Base-by-base conservation (phyloP, 345 rosid genomes). In the Linum lewisii region DNA sequence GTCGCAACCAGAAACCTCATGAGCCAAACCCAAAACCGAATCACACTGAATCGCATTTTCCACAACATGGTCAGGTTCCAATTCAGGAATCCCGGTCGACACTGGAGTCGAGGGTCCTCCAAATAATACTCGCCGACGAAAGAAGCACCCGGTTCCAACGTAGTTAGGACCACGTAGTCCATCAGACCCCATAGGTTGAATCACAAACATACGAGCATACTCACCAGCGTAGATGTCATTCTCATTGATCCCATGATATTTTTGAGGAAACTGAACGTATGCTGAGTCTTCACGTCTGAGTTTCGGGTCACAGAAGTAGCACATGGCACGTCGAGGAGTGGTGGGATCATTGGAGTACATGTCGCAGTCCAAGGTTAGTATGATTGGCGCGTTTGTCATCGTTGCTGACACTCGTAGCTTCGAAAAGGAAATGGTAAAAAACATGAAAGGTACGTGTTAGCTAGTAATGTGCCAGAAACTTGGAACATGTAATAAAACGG, bases 291-390 rank as follows among this genome's bases (percentile, higher is more conserved):
- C 47, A 1, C 3, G 81, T 54, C 3, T 32, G 57, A 6, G 61
- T 57, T 13, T 45, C 51, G 84, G 81, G 16, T 91, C 86, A 0
- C 59, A 66, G 0, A 80, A 34, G 62, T 87, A 84, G 49, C 96
- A 85, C 16, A 87, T 45, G 15, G 67, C 75, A 20, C 82, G 80
- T 4, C 47, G 63, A 25, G 77, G 80, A 0, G 96, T 73, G 22
- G 21, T 51, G 0, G 96, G 89, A 60, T 88, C 82, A 64, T 86
- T 92, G 0, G 96, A 88, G 63, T 75, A 67, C 82, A 78, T 86
- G 76, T 92, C 98, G 59, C 98, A 86, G 16, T 92, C 98, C 32
- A 84, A 63, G 18, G 90, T 82, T 69, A 88, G 67, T 42, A 88
- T 61, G 24, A 92, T 54, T 0, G 90, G 86, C 10, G 87, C 79